Evolutionary conservation across 2,329 filamentous ascomycete genomes (phyloP).

Genomic region (Colletotrichum sidae): DNA sequence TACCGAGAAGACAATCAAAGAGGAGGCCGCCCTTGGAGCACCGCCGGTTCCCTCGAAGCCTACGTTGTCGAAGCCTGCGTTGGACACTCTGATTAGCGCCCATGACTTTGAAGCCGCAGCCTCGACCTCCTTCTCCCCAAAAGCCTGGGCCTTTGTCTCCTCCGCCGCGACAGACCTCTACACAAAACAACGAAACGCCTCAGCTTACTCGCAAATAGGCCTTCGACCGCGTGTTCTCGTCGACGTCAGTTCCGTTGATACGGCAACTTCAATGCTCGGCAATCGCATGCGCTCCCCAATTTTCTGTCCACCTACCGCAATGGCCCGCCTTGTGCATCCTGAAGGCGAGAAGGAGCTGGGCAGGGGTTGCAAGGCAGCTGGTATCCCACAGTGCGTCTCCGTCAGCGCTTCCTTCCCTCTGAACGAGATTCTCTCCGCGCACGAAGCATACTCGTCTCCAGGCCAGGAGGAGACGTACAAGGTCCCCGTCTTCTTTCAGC

Average conservation of each 20-base stretch:
- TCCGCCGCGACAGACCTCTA: conserved; percentile 73
- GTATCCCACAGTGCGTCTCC: conserved; percentile 70
- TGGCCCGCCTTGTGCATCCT: conserved; percentile 72
- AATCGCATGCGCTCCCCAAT: conserved; percentile 64
- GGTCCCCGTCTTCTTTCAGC: conserved; percentile 64
- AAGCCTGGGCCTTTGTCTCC: conserved; percentile 78
- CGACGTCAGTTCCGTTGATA: conserved; percentile 65
- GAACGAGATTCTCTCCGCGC: conserved; percentile 56
- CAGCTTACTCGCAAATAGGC: conserved; percentile 65
- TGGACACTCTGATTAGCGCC: conserved; percentile 66
- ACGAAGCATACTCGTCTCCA: conserved; percentile 1
- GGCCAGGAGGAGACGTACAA: conserved; percentile 40
- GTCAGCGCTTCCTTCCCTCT: conserved; percentile 71
- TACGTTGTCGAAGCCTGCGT: conserved; percentile 60
- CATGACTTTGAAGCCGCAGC: conserved; percentile 72
- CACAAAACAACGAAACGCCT: conserved; percentile 67
- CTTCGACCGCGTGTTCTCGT: conserved; percentile 69
- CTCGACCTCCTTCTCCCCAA: conserved; percentile 64
- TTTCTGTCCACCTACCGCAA: conserved; percentile 73
- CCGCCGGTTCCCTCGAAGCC: conserved; percentile 48
- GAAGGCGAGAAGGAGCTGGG: conserved; percentile 63
- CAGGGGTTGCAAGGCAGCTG: conserved; percentile 44
- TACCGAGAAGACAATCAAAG: not conserved
- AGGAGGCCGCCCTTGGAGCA: not conserved
- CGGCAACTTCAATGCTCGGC: conserved; percentile 66